phyloP scores from a whole-genome alignment of 2,329 filamentous ascomycete species.

The Cordyceps fumosorosea region DNA sequence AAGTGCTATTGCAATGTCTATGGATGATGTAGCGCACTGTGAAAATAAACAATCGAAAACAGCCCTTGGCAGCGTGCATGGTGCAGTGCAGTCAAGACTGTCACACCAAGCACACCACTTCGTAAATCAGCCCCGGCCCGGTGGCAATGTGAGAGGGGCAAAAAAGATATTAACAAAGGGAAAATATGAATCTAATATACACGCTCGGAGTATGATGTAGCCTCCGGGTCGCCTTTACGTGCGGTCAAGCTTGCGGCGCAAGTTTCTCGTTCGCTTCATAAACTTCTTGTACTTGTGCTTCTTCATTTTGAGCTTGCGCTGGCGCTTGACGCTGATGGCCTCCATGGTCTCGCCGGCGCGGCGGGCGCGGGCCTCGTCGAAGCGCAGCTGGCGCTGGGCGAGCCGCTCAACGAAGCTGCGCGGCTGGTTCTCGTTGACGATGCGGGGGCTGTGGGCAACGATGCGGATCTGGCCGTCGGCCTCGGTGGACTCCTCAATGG shows the following conservation, averaged over 20 bases:
- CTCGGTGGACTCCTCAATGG: slow-evolving; percentile 60
- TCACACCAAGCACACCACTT: background rate
- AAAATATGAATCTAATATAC: slow-evolving; percentile 11
- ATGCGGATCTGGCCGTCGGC: slow-evolving; percentile 54
- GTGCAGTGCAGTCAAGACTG: background rate
- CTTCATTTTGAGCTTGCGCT: slow-evolving; percentile 98
- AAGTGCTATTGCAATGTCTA: slow-evolving; percentile 10
- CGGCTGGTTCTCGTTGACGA: slow-evolving; percentile 43
- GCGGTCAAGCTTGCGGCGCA: slow-evolving; percentile 77
- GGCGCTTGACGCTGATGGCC: slow-evolving; percentile 84
- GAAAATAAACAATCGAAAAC: slow-evolving; percentile 5
- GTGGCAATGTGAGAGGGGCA: background rate
- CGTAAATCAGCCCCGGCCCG: slow-evolving; percentile 2
- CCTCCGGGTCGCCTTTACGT: slow-evolving; percentile 31
- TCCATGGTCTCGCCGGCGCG: slow-evolving; percentile 47
- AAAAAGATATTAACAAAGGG: slow-evolving; percentile 6
- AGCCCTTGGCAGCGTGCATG: background rate
- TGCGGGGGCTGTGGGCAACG: slow-evolving; percentile 52
- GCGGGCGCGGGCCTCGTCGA: slow-evolving; percentile 46
- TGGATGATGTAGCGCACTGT: slow-evolving; percentile 2
- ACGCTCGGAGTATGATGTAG: background rate
- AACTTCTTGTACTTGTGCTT: slow-evolving; percentile 99
- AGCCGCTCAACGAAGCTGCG: slow-evolving; percentile 65
- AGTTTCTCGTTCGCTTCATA: slow-evolving; percentile 82
- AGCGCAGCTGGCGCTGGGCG: slow-evolving; percentile 55